Evolutionary conservation across 176 grass and related monocot genomes (phyloP).

Genomic region (Coix lacrymajobi): DNA sequence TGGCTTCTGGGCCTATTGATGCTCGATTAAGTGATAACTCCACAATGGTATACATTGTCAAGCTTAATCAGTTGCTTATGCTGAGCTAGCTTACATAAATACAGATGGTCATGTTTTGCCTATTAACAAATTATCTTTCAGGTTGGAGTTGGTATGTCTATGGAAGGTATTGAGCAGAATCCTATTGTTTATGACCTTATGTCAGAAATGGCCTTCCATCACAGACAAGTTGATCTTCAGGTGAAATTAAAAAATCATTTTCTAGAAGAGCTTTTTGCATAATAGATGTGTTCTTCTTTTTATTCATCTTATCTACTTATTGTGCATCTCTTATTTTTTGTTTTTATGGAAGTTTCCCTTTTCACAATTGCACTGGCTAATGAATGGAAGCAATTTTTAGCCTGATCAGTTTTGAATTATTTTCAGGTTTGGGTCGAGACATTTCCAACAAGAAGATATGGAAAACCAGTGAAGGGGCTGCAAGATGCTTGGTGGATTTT

Average conservation of each 20-base stretch:
- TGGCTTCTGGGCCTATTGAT: conserved; percentile 74
- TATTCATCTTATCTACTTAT: background rate
- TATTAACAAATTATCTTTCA: conserved; percentile 3
- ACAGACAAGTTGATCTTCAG: conserved; percentile 64
- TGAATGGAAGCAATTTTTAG: background rate
- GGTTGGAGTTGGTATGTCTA: conserved; percentile 97
- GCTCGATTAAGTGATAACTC: conserved; percentile 77
- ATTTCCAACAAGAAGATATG: conserved; percentile 83
- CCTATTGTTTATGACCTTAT: conserved; percentile 96
- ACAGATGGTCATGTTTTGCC: background rate
- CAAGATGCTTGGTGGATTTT: conserved; percentile 80
- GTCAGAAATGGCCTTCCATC: conserved; percentile 94
- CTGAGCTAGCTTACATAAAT: conserved; percentile 6
- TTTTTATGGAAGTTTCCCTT: background rate
- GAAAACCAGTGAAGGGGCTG: conserved; percentile 52
- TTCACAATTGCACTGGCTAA: background rate
- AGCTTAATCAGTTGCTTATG: conserved; percentile 21
- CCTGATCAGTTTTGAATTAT: conserved; percentile 10
- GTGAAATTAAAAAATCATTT: conserved; percentile 33
- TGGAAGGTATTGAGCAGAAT: conserved; percentile 99
- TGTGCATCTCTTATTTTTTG: background rate
- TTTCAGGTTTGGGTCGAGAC: conserved; percentile 67
- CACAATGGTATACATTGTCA: conserved; percentile 55
- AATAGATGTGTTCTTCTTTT: background rate
- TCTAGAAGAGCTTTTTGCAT: background rate